Conservation (phyloP, 805 yeast species). For the Saturnispora sanitii region DNA sequence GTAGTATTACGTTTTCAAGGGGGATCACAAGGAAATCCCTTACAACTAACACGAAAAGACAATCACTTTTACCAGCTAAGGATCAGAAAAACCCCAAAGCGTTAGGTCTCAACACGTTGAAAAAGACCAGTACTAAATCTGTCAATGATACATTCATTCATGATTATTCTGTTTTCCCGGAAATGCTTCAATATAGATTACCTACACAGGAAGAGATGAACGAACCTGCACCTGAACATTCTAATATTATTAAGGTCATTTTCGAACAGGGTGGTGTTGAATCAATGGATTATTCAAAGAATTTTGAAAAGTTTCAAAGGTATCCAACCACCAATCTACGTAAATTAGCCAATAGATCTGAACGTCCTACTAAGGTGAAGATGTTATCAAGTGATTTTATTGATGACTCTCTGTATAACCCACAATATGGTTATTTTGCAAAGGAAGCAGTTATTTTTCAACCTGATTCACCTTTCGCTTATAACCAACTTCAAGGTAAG, state of each 20-base stretch:
- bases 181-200: slow-evolving; percentile 22
- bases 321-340: slow-evolving; percentile 34
- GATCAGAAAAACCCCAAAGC: slow-evolving; percentile 9
- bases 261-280: slow-evolving; percentile 30
- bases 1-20: slow-evolving; percentile 1
- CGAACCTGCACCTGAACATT: slow-evolving; percentile 15
- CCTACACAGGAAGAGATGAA: slow-evolving; percentile 19
- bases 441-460: slow-evolving; percentile 71
- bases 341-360: slow-evolving; percentile 27
- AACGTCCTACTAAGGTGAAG: slow-evolving; percentile 51
- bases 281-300: slow-evolving; percentile 26
- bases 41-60: slow-evolving; percentile 1
- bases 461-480: slow-evolving; percentile 55
- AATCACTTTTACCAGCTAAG: slow-evolving; percentile 4
- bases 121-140: slow-evolving; percentile 9
- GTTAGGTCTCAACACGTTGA: slow-evolving; percentile 11
- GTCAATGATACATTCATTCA: slow-evolving; percentile 21
- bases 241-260: slow-evolving; percentile 19
- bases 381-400: slow-evolving; percentile 76
- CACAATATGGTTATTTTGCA: slow-evolving; percentile 73
- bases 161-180: slow-evolving; percentile 27
- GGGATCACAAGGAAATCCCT: slow-evolving; percentile 11
- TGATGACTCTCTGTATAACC: slow-evolving; percentile 77
- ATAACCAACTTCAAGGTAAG: slow-evolving; percentile 43
- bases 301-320: slow-evolving; percentile 29